phyloP scores from a whole-genome alignment of 2,329 filamentous ascomycete species.

The Arthrocladium fulminans region DNA sequence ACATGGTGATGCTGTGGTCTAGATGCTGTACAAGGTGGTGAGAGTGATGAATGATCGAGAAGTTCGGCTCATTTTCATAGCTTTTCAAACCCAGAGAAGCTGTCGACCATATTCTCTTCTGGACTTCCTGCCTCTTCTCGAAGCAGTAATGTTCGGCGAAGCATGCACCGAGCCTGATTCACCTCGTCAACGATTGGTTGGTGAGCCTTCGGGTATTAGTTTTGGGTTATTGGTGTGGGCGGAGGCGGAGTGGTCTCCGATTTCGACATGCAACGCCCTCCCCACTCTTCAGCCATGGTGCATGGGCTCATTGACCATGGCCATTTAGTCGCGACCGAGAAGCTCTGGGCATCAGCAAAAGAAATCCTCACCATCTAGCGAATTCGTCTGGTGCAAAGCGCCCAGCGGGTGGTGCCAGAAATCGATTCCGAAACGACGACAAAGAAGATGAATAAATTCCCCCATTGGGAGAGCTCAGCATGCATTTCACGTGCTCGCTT shows the following conservation, averaged over 20 bases:
- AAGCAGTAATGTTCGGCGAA: conserved; percentile 4
- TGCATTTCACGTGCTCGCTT: background rate
- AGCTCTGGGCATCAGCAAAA: too few species aligned
- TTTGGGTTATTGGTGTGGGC: background rate
- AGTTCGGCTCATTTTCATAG: background rate
- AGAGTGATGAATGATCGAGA: background rate
- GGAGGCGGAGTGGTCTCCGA: conserved; percentile 2
- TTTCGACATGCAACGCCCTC: background rate
- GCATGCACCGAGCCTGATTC: background rate
- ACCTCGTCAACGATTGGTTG: background rate
- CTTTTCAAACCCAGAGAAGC: background rate
- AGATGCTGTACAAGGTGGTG: background rate
- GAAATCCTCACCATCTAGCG: too few species aligned
- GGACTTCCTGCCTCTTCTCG: background rate
- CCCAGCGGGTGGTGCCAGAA: too few species aligned
- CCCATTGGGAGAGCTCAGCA: background rate
- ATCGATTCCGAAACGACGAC: too few species aligned
- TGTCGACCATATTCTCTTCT: background rate
- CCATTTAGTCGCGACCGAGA: too few species aligned
- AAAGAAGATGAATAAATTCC: background rate
- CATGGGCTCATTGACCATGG: background rate
- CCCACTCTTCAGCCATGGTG: too few species aligned
- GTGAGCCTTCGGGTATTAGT: background rate
- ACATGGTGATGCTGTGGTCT: background rate
- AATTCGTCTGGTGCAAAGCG: too few species aligned